Percentiles rank a stretch among this genome's conserved stretches.
Conservation (phyloP, 352 stramenopile species). For the Thraustotheca clavata region DNA sequence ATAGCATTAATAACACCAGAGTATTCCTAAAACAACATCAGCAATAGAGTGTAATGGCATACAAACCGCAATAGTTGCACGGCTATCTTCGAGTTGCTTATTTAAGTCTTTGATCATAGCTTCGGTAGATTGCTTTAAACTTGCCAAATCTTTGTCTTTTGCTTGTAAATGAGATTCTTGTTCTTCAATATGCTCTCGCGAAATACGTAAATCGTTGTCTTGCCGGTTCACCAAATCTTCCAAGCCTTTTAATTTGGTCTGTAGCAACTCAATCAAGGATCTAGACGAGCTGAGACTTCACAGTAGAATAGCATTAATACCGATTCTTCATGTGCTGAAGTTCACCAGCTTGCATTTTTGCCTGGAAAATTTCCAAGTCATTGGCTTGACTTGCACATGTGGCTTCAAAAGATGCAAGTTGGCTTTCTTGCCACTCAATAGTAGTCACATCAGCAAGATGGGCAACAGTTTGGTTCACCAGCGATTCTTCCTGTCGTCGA, state of each 20-base stretch:
- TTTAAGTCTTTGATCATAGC: not conserved
- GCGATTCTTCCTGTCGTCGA: slow-evolving; percentile 7
- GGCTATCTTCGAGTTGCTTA: not conserved
- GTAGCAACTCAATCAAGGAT: slow-evolving; percentile 12
- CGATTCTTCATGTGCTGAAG: slow-evolving; percentile 20
- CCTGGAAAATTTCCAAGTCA: not conserved
- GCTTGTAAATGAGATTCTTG: not conserved
- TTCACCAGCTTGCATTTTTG: slow-evolving; percentile 3
- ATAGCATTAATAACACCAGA: not conserved
- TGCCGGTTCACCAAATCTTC: not conserved
- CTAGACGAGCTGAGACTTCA: not conserved
- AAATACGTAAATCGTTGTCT: not conserved
- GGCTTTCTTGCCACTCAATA: slow-evolving; percentile 7
- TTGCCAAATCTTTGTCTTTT: not conserved
- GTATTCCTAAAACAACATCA: not conserved
- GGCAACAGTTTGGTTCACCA: not conserved
- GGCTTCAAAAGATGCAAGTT: not conserved
- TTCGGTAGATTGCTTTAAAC: slow-evolving; percentile 2
- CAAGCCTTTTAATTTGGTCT: slow-evolving; percentile 13
- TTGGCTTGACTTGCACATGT: not conserved
- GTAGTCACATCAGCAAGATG: slow-evolving; percentile 8
- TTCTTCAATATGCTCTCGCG: not conserved
- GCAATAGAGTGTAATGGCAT: not conserved
- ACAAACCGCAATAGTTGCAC: not conserved
- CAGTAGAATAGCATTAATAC: not conserved